Evolutionary conservation across 73 alveolate genomes (phyloP).

Genomic region (Tetrahymena thermophila): DNA sequence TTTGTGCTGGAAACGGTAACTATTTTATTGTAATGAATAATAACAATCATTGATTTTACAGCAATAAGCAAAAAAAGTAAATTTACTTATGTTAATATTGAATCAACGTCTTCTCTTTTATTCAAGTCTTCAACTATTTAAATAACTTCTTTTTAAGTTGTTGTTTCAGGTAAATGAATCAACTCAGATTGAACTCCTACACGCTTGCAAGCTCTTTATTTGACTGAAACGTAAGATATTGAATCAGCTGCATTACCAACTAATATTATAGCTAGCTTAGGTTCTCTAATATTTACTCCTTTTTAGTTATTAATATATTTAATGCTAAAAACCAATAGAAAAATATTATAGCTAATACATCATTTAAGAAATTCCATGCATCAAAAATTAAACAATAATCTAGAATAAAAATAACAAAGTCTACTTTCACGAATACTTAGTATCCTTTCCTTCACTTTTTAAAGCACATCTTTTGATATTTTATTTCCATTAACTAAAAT

Average conservation of each 20-base stretch:
- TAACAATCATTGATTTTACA: no score
- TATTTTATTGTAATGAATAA: not conserved
- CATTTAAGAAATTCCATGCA: not conserved
- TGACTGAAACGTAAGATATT: constrained; percentile 2
- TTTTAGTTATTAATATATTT: not conserved
- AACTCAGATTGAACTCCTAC: constrained; percentile 4
- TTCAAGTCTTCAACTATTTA: not conserved
- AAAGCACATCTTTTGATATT: not conserved
- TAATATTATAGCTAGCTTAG: constrained; percentile 22
- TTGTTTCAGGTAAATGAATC: constrained; percentile 10
- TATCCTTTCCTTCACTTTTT: not conserved
- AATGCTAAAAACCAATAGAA: not conserved
- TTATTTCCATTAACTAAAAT: not conserved
- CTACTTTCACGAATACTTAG: not conserved
- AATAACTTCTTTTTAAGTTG: constrained; percentile 3
- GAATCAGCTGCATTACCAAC: constrained; percentile 31
- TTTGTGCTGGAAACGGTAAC: constrained; percentile 67
- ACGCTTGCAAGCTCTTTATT: constrained; percentile 5
- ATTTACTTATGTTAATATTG: constrained; percentile 53
- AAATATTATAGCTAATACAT: not conserved
- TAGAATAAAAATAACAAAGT: not conserved
- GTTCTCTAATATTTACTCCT: not conserved
- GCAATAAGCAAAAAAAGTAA: no score
- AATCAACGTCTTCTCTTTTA: constrained; percentile 17
- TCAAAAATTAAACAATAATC: not conserved